A percentile compares a stretch with the other conserved stretches of the same genome.
Conservation (phyloP, 2,329 filamentous ascomycete species). For the Colletotrichum scovillei region DNA sequence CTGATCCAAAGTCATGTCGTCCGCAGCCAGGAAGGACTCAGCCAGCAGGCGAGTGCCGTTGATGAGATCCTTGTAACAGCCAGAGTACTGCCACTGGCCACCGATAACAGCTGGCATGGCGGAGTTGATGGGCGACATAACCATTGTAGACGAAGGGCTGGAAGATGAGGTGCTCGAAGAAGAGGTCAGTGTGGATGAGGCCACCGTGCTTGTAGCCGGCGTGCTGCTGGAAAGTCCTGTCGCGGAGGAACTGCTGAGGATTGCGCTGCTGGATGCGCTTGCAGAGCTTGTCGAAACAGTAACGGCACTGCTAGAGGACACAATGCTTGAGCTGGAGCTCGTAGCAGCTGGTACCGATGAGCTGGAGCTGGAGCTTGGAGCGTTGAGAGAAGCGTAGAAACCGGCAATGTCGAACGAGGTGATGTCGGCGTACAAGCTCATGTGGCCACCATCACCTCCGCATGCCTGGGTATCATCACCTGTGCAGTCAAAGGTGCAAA, state of each 20-base stretch:
- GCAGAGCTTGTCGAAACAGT: neutral
- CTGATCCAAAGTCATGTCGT: conserved; percentile 39
- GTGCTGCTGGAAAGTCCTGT: neutral
- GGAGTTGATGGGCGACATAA: conserved; percentile 34
- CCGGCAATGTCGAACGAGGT: conserved; percentile 41
- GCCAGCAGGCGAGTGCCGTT: conserved; percentile 35
- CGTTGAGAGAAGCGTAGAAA: conserved; percentile 34
- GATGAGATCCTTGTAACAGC: conserved; percentile 41
- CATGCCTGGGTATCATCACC: conserved; percentile 44
- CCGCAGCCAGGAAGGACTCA: conserved; percentile 27
- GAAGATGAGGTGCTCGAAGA: conserved; percentile 22
- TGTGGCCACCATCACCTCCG: conserved; percentile 45
- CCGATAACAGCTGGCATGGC: conserved; percentile 30
- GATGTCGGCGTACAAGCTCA: conserved; percentile 47
- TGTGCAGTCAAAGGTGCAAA: conserved; percentile 44
- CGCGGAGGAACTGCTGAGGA: neutral
- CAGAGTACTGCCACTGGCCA: conserved; percentile 38
- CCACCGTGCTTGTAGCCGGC: conserved; percentile 34
- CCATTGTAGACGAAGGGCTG: conserved; percentile 14
- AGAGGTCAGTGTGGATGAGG: conserved; percentile 1
- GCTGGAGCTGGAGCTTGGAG: conserved; percentile 24
- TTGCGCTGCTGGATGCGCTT: neutral
- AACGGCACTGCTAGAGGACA: conserved; percentile 27
- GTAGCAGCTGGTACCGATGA: conserved; percentile 17
- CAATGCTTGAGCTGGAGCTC: conserved; percentile 7